Base-by-base conservation (phyloP, 108 stramenopile genomes). In the Poteriospumella lacustris region DNA sequence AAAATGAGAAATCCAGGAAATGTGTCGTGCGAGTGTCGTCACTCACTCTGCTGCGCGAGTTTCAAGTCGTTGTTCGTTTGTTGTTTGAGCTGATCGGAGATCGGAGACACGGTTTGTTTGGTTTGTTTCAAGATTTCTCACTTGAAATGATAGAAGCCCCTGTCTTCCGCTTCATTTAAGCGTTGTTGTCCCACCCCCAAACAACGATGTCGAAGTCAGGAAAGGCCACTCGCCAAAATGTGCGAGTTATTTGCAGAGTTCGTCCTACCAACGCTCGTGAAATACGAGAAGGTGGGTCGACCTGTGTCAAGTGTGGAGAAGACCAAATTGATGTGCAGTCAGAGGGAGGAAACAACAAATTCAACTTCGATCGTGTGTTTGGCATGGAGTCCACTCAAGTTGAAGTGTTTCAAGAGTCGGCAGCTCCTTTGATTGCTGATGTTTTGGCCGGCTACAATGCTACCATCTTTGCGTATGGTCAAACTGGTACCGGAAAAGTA, bases 331-430 rank as follows among this genome's bases (percentile, higher is more conserved):
- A 73, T 33, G 70, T 73, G 3, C 26, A 36, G 26, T 3, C 9
- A 52, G 76, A 76, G 31, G 76, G n/a, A 59, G 44, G 3, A 5
- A 29, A 2, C 28, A 9, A 58, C 44, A 43, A 67, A 56, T 82
- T 82, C 73, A 79, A 34, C 38, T 82, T 79, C 34, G 83, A 84
- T 67, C 19, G 68, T 0, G 85, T 89, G 39, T 89, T 89, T 78
- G 89, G 85, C 43, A 78, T 79, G 31, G 80, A 82, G 47, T 56
- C 85, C 28, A 72, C 85, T 3, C 89, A 89, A 75, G 58, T 81
- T 12, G 85, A 83, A 58, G 87, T 89, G 28, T 89, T 84, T 59
- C 70, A 79, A 58, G 76, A 89, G 59, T 31, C 67, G n/a, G 43
- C 84, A n/a, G 60, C 76, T 15, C 59, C 41, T 9, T 59, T 89